Conservation (phyloP, 768 basidiomycete species). For the Pleurotus tuber-regium region DNA sequence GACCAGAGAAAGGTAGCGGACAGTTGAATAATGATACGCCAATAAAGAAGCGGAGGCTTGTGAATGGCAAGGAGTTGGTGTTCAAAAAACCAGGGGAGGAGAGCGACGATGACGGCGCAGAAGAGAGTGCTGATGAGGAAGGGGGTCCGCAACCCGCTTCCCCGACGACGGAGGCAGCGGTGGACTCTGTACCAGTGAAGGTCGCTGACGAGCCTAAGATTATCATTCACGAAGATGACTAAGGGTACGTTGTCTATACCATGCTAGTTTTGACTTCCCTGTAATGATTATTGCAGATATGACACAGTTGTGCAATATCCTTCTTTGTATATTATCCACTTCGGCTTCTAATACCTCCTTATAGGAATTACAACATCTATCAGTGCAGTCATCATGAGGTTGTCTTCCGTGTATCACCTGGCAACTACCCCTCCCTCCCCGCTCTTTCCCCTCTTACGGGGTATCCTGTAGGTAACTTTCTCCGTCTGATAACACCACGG, state of each 20-base stretch:
- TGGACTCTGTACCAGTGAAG: background rate
- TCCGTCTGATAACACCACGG: too few species aligned
- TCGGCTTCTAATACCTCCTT: too few species aligned
- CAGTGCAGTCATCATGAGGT: too few species aligned
- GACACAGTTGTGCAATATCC: background rate
- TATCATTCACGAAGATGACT: conserved; percentile 52
- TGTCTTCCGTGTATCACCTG: too few species aligned
- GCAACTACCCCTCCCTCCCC: too few species aligned
- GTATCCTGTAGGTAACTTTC: too few species aligned
- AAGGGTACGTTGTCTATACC: background rate
- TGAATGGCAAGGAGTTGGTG: conserved; percentile 72
- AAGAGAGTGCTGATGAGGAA: conserved; percentile 11
- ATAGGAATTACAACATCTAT: too few species aligned
- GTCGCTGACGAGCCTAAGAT: conserved; percentile 37
- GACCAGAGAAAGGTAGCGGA: conserved; percentile 23
- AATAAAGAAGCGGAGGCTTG: conserved; percentile 77
- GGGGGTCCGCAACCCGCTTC: background rate
- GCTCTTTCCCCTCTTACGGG: too few species aligned
- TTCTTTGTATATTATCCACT: background rate
- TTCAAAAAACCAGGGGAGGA: conserved; percentile 44
- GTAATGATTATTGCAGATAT: background rate
- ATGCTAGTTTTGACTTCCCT: background rate
- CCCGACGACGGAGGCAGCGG: background rate
- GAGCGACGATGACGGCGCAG: conserved; percentile 30
- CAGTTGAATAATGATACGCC: conserved; percentile 35